These are phyloP conservation scores for Arthrobotrys iridis DNA, from an alignment of 2,329 filamentous ascomycete genomes.

Conservation along the genomic window DNA sequence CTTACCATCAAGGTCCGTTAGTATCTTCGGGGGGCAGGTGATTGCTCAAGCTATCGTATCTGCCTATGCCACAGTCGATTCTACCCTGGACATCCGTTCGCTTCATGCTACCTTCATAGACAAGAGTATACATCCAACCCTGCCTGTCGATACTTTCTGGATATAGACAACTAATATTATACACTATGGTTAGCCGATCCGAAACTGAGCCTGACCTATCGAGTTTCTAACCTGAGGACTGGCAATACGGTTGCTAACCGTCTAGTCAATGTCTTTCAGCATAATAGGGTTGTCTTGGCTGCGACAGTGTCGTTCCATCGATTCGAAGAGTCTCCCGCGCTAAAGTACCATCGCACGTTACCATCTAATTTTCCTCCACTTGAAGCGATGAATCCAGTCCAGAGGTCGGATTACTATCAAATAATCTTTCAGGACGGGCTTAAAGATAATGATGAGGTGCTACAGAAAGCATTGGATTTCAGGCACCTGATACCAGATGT, in stretches of 20 bases:
- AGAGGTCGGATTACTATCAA: conserved; percentile 40
- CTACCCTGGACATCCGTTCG: conserved; percentile 15
- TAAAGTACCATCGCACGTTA: conserved; percentile 3
- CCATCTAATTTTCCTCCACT: conserved; percentile 18
- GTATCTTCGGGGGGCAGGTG: conserved; percentile 43
- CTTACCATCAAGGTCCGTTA: conserved; percentile 33
- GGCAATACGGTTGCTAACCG: conserved; percentile 35
- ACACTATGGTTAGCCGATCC: conserved; percentile 32
- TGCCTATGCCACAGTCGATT: conserved; percentile 19
- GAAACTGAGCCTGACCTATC: conserved; percentile 12
- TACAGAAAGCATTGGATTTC: conserved; percentile 24
- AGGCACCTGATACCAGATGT: conserved; percentile 28
- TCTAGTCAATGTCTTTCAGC: conserved; percentile 35
- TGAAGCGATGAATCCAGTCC: conserved; percentile 20
- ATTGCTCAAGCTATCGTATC: conserved; percentile 38
- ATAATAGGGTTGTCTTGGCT: conserved; percentile 30
- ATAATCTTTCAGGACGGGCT: conserved; percentile 28
- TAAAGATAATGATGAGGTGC: conserved; percentile 34
- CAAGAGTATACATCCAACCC: conserved; percentile 9
- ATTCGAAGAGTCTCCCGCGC: conserved; percentile 21
- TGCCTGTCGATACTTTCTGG: background rate
- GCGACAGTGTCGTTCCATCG: conserved; percentile 36
- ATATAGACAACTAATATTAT: background rate
- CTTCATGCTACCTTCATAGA: conserved; percentile 46
- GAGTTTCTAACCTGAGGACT: conserved; percentile 20